These are phyloP conservation scores for Penicillium sp. DNA, from an alignment of 2,329 filamentous ascomycete genomes.

Conservation along the genomic window DNA sequence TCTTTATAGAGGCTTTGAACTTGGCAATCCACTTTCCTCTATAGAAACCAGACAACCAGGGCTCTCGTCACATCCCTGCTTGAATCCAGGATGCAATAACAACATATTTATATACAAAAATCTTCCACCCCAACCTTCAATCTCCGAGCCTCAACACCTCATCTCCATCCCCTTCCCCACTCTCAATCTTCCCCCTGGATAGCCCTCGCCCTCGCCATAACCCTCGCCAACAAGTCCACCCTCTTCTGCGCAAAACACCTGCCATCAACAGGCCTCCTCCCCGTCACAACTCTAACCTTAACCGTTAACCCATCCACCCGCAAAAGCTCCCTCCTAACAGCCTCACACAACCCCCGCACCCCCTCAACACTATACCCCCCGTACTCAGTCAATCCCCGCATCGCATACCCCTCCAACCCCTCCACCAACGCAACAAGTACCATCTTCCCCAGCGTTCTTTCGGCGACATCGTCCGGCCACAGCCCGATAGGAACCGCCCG, in stretches of 20 bases:
- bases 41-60: background rate
- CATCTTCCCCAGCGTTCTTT: constrained; percentile 46
- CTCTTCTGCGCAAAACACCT: constrained; percentile 11
- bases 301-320: constrained; percentile 27
- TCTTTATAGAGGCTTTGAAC: background rate
- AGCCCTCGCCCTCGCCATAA: constrained; percentile 1
- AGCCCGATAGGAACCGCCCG: constrained; percentile 40
- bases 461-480: constrained; percentile 37
- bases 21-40: background rate
- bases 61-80: background rate
- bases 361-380: constrained; percentile 36
- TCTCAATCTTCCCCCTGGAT: background rate
- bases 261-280: constrained; percentile 28
- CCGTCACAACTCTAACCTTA: constrained; percentile 32
- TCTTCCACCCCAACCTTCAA: background rate
- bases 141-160: background rate
- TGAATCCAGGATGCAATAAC: background rate
- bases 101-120: background rate
- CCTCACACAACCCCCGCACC: constrained; percentile 40
- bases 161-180: background rate
- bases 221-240: constrained; percentile 14
- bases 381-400: constrained; percentile 39
- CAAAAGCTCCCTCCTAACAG: constrained; percentile 41
- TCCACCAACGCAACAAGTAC: constrained; percentile 42
- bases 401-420: constrained; percentile 41